Evolutionary conservation across 768 basidiomycete species (phyloP).

Genomic region (Kockovaella imperatae): DNA sequence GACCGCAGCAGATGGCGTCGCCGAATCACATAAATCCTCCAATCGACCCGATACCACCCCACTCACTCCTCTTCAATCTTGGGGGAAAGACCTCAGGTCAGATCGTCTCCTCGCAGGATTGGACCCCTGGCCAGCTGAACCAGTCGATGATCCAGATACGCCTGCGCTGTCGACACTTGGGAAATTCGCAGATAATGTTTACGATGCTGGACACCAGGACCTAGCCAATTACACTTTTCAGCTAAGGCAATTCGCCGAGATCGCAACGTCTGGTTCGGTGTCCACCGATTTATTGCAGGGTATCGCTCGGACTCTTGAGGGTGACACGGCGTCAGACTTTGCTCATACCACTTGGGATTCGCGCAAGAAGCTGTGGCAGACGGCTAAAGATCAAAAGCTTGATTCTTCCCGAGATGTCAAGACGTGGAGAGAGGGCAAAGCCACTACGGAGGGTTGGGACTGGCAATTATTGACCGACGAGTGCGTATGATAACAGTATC

Average conservation of each 20-base stretch:
- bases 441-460: slow-evolving; percentile 34
- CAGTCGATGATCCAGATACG: slow-evolving; percentile 3
- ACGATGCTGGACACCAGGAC: slow-evolving; percentile 17
- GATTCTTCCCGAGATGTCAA: slow-evolving; percentile 11
- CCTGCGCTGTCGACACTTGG: slow-evolving; percentile 26
- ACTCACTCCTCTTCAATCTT: slow-evolving; percentile 3
- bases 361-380: slow-evolving; percentile 38
- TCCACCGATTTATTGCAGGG: slow-evolving; percentile 12
- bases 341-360: slow-evolving; percentile 16
- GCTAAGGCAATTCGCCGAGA: slow-evolving; percentile 16
- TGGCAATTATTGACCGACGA: slow-evolving; percentile 36
- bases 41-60: not conserved
- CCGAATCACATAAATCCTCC: too few relatives aligned
- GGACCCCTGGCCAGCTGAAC: slow-evolving; percentile 19
- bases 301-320: not conserved
- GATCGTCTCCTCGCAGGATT: slow-evolving; percentile 16
- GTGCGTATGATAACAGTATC: slow-evolving; percentile 15
- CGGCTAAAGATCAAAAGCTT: slow-evolving; percentile 24
- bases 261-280: slow-evolving; percentile 6
- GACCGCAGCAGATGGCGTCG: too few relatives aligned
- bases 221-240: slow-evolving; percentile 8
- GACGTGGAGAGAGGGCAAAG: slow-evolving; percentile 28
- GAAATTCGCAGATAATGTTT: slow-evolving; percentile 28
- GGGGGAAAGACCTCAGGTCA: slow-evolving; percentile 22
- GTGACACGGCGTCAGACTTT: not conserved